Conservation (phyloP, 768 basidiomycete genomes). For the Strobilomyces echinocephalus region DNA sequence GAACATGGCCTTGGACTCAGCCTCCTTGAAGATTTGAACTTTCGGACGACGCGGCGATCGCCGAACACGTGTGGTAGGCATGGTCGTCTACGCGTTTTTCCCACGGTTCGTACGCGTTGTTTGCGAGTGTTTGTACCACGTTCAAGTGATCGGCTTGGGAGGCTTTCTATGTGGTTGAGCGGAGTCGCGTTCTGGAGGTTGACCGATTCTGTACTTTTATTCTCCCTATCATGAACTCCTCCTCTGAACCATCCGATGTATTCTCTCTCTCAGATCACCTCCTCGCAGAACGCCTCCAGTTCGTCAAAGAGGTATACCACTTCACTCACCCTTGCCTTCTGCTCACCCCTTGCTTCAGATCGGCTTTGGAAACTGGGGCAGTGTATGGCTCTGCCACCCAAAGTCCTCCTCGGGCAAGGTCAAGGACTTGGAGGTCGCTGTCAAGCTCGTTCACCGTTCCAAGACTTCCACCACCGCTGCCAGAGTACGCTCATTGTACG, state of each 20-base stretch:
- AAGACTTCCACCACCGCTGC: slow-evolving; percentile 84
- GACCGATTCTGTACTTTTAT: slow-evolving; percentile 25
- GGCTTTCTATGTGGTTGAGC: not conserved
- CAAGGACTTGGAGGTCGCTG: slow-evolving; percentile 61
- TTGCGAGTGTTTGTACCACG: slow-evolving; percentile 23
- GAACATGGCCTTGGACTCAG: too few species aligned
- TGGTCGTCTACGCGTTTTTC: slow-evolving; percentile 22
- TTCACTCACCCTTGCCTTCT: not conserved
- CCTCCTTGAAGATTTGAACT: too few species aligned
- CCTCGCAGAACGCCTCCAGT: slow-evolving; percentile 65
- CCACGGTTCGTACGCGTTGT: slow-evolving; percentile 30
- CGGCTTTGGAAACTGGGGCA: slow-evolving; percentile 92
- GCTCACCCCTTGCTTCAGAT: slow-evolving; percentile 44
- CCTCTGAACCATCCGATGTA: slow-evolving; percentile 43
- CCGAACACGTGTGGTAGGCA: slow-evolving; percentile 17
- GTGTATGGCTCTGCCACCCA: slow-evolving; percentile 75
- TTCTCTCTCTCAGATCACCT: slow-evolving; percentile 73
- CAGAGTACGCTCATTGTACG: slow-evolving; percentile 81
- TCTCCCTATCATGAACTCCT: slow-evolving; percentile 20
- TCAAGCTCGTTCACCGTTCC: slow-evolving; percentile 87
- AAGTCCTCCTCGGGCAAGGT: slow-evolving; percentile 45
- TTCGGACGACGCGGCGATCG: not conserved
- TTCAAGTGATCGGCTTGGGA: slow-evolving; percentile 15
- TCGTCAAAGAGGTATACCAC: slow-evolving; percentile 64
- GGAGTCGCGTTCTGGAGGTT: not conserved